These are phyloP conservation scores for Cytospora schulzeri DNA, from an alignment of 2,329 filamentous ascomycete genomes.

Conservation along the genomic window DNA sequence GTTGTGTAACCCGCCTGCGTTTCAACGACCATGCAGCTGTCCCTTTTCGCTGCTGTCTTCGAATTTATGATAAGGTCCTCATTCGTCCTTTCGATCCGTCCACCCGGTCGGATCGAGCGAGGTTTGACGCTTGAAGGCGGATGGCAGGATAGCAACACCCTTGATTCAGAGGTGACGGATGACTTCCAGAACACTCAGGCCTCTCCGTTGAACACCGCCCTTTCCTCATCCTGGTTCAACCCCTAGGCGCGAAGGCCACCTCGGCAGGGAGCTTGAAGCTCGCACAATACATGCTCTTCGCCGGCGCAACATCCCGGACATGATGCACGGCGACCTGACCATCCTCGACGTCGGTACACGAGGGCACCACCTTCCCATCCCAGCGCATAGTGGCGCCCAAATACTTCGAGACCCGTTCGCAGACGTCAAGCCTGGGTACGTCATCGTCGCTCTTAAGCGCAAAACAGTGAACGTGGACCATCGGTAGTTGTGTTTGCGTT, in stretches of 20 bases:
- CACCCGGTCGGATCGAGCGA: not conserved
- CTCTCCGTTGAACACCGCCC: not conserved
- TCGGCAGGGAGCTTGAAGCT: conserved; percentile 82
- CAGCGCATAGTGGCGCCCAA: conserved; percentile 59
- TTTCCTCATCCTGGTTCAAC: conserved; percentile 28
- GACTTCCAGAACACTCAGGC: not conserved
- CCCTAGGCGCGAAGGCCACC: conserved; percentile 70
- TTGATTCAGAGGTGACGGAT: not conserved
- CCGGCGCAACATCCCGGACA: conserved; percentile 86
- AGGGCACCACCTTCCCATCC: conserved; percentile 14
- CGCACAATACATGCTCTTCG: conserved; percentile 96
- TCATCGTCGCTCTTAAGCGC: conserved; percentile 79
- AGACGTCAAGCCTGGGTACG: conserved; percentile 64
- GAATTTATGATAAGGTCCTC: conserved; percentile 13
- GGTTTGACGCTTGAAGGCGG: not conserved
- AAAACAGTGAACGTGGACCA: conserved; percentile 96
- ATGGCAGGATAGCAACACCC: not conserved
- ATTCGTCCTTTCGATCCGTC: conserved; percentile 1
- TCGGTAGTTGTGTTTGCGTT: conserved; percentile 65
- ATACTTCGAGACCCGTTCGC: conserved; percentile 64
- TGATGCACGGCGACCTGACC: conserved; percentile 61
- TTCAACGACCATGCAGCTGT: conserved; percentile 11
- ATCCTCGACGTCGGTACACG: conserved; percentile 41
- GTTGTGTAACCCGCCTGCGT: conserved; percentile 18
- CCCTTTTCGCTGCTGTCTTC: conserved; percentile 5